Base-by-base conservation (phyloP, 2,329 filamentous ascomycete species). In the Trichoderma afroharzianum region DNA sequence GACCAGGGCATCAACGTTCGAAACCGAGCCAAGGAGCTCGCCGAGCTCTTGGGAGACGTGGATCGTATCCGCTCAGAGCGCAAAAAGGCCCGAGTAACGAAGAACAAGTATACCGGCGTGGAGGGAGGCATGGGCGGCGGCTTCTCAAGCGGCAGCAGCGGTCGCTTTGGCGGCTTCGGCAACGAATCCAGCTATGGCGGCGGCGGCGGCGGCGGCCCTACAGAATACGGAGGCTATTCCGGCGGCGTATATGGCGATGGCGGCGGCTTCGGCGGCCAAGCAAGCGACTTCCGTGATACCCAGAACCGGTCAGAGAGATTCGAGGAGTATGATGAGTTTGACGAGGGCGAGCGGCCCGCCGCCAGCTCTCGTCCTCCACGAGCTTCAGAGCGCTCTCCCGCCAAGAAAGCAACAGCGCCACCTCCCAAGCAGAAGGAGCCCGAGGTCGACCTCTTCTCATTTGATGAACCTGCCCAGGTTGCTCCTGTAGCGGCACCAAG, bases 1-100 rank as follows among this genome's bases (percentile, higher is more conserved):
- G 96, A 99, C 80, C 96, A 99, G 82, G 96, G 96, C 73, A 90
- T 99, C 82, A 99, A 99, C 79, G 96, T 99, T 72, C 92, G 96
- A 76, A 98, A 98, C 83, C 90, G 96, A 75, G 94, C 96, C 75
- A 98, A 98, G 83, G 96, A 99, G 83, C 86, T 99, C 64, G 92
- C 93, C 14, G 97, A 99, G 74, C 88, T 99, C n/a, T 86, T 99
- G 63, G 87, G 93, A 77, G 96, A 99, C 76, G 94, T 98, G 72
- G 95, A 98, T 21, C 88, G 91, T 21, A 97, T 98, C 76, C 89
- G 92, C 73, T 79, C 90, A 47, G 90, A 93, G 82, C 88, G 90
- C 76, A 99, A 99, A 86, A 99, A 99, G 85, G 93, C 96, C 53
- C 88, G 94, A 73, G 82, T 91, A 55, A 97, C 95, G 78, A 92